phyloP scores from a whole-genome alignment of 352 stramenopile species.

The Phytophthora boehmeriae region DNA sequence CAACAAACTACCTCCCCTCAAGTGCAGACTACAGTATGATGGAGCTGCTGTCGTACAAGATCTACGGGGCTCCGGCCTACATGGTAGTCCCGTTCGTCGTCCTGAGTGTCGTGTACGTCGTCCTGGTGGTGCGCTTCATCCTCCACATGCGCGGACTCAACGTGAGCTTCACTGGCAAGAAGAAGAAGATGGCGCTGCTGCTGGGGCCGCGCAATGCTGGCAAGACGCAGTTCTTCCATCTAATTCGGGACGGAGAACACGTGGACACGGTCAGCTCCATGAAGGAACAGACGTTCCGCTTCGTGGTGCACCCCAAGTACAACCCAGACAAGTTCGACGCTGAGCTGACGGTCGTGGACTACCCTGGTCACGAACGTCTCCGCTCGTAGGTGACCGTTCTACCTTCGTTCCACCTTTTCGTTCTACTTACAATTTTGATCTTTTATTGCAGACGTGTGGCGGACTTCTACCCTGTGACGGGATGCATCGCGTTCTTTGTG shows the following conservation, averaged over 20 bases:
- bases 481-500: slow-evolving; percentile 79
- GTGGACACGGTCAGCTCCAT: slow-evolving; percentile 87
- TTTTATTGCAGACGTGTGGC: slow-evolving; percentile 52
- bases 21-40: slow-evolving; percentile 19
- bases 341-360: slow-evolving; percentile 79
- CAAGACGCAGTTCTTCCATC: slow-evolving; percentile 88
- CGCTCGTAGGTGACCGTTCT: slow-evolving; percentile 51
- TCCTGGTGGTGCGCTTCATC: slow-evolving; percentile 64
- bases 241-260: slow-evolving; percentile 66
- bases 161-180: slow-evolving; percentile 74
- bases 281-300: slow-evolving; percentile 76
- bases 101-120: slow-evolving; percentile 55
- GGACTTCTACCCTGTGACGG: slow-evolving; percentile 77
- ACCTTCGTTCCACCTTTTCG: background rate
- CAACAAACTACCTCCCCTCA: slow-evolving; percentile 9
- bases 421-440: slow-evolving; percentile 9
- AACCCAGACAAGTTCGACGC: slow-evolving; percentile 75
- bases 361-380: slow-evolving; percentile 81
- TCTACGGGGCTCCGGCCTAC: slow-evolving; percentile 65
- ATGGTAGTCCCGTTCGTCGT: slow-evolving; percentile 56
- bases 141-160: slow-evolving; percentile 68
- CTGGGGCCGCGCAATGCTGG: slow-evolving; percentile 67
- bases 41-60: slow-evolving; percentile 42
- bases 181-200: slow-evolving; percentile 73
- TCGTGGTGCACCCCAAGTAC: slow-evolving; percentile 68